Conservation (phyloP, 1,284 basidiomycete genomes). For the Rhodotorula sp. region DNA sequence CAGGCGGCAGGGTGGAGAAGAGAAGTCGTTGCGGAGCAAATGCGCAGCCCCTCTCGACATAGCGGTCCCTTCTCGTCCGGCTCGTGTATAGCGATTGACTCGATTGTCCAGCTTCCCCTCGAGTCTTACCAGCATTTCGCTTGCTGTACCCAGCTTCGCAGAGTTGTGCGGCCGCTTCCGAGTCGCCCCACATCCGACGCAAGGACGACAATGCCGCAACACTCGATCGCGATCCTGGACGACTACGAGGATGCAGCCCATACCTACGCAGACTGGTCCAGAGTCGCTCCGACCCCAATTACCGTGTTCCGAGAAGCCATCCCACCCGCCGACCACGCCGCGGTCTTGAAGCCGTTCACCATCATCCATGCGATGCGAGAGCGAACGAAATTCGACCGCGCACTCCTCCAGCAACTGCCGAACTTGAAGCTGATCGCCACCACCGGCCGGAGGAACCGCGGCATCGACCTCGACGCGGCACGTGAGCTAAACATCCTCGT, state of each 20-base stretch:
- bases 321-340: conserved; percentile 55
- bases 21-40: too few relatives aligned
- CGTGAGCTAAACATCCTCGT: conserved; percentile 58
- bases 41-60: too few relatives aligned
- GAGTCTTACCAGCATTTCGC: too few relatives aligned
- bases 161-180: background rate
- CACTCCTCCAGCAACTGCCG: conserved; percentile 58
- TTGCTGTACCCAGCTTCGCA: too few relatives aligned
- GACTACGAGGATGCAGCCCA: conserved; percentile 62
- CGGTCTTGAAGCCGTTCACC: conserved; percentile 57
- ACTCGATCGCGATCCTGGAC: conserved; percentile 58
- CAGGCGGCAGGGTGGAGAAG: too few relatives aligned
- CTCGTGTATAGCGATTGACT: too few relatives aligned
- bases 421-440: conserved; percentile 62
- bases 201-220: background rate
- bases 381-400: conserved; percentile 59
- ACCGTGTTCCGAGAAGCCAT: conserved; percentile 55
- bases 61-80: too few relatives aligned
- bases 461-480: conserved; percentile 49
- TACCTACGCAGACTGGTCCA: conserved; percentile 58
- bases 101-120: too few relatives aligned
- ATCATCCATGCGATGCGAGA: conserved; percentile 68
- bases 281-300: conserved; percentile 48
- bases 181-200: background rate
- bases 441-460: conserved; percentile 56